Evolutionary conservation across 345 rosid species (phyloP).

Genomic region (Salix viminalis): DNA sequence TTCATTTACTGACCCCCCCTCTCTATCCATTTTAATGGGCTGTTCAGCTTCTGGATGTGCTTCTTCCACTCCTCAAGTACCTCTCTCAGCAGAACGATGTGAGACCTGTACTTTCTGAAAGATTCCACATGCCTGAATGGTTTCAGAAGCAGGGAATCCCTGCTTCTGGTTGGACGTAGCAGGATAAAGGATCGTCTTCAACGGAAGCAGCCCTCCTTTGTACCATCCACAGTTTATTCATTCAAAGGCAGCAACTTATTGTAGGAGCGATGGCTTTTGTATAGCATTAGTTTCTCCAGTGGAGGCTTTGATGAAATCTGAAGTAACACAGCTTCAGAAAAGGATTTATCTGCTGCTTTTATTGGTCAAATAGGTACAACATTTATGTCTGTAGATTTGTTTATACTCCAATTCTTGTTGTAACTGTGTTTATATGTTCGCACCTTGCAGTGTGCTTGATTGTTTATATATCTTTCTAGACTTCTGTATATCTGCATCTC

Average conservation of each 20-base stretch:
- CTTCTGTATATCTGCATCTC: constrained; percentile 22
- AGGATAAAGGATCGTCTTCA: constrained; percentile 1
- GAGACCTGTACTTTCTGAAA: constrained; percentile 62
- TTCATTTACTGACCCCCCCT: not conserved
- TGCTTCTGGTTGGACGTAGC: constrained; percentile 41
- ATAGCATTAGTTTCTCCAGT: constrained; percentile 21
- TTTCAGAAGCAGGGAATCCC: constrained; percentile 93
- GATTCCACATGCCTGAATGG: constrained; percentile 94
- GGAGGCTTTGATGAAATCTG: constrained; percentile 9
- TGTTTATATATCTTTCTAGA: constrained; percentile 13
- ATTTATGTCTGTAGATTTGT: constrained; percentile 23
- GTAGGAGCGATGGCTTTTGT: constrained; percentile 17
- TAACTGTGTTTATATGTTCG: constrained; percentile 25
- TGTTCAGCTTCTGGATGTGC: constrained; percentile 77
- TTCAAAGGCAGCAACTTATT: constrained; percentile 15
- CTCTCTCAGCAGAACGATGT: constrained; percentile 83
- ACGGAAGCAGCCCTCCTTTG: constrained; percentile 10
- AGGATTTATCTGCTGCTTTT: constrained; percentile 13
- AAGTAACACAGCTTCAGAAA: not conserved
- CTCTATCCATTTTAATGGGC: not conserved
- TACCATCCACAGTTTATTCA: constrained; percentile 13
- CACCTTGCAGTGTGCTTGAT: constrained; percentile 1
- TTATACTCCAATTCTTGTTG: constrained; percentile 21
- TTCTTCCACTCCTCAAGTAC: constrained; percentile 86
- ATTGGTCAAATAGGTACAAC: constrained; percentile 14